Evolutionary conservation across 2,329 filamentous ascomycete species (phyloP), one percentile per base, ranked within the genome.

Genomic region (Kalmusia sp.): DNA sequence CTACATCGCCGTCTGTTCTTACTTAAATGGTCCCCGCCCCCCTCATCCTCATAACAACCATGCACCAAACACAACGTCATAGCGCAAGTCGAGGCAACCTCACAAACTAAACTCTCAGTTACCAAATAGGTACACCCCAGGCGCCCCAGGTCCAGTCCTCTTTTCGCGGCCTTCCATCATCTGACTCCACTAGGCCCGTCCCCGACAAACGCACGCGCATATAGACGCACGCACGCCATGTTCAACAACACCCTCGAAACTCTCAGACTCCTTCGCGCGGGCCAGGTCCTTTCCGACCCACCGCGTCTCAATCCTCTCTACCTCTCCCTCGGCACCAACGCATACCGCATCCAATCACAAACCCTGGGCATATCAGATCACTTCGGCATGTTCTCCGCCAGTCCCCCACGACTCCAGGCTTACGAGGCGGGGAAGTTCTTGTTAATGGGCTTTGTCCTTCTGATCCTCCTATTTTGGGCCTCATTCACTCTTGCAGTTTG

Each of bases 281-380:
- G 43, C 43, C 30, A 46, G 22, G 43, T 46, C 30, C 43, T 46
- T 17, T 46, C 43, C 31, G n/a, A 46, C 43, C 43, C 6, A 24
- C 43, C 19, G 3, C 30, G n/a, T 34, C 43, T 46, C 30, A 46
- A 46, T 27, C 43, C 43, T 35, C 19, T 46, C 43, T 27, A 46
- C 43, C 28, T 46, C 43, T 46, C 43, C 30, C 43, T 46, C 43
- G 30, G 19, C 19, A 17, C 43, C 30, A 46, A 24, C 30, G 30
- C 43, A 46, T 46, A 46, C 43, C 30, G 30, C 43, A 46, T 46
- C 43, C 30, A 46, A 46, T 46, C 30, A 19, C 43, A 46, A 46
- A 46, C 15, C 43, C 28, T 46, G n/a, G 30, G 43, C 30, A 35
- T 46, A 46, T 12, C 30, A 46, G 43, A 46, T 27, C 30, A 27